These are phyloP conservation scores for Penicilliopsis zonata DNA, from an alignment of 495 filamentous ascomycete species.

Conservation along the genomic window DNA sequence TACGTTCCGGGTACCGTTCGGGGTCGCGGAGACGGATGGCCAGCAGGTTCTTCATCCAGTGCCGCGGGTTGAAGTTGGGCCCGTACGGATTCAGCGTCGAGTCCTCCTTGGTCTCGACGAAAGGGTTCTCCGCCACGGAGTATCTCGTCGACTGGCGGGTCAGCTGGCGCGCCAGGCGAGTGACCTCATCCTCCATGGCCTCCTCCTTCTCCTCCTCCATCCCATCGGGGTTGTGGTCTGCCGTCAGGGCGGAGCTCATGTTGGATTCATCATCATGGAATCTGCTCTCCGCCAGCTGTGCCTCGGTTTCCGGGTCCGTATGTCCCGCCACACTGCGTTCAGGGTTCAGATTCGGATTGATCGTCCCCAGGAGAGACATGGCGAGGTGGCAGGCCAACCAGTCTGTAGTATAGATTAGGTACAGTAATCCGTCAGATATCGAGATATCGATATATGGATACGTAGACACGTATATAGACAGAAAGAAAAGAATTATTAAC, in stretches of 20 bases:
- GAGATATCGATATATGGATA: too few species aligned
- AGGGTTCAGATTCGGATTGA: constrained; percentile 23
- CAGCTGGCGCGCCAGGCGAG: constrained; percentile 32
- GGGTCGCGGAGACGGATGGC: constrained; percentile 35
- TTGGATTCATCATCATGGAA: constrained; percentile 15
- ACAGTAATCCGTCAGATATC: too few species aligned
- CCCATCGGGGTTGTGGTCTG: constrained; percentile 13
- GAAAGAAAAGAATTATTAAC: too few species aligned
- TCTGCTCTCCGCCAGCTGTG: constrained; percentile 4
- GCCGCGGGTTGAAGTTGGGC: constrained; percentile 35
- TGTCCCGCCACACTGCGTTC: constrained; percentile 6
- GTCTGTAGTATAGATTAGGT: neutral
- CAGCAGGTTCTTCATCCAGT: constrained; percentile 41
- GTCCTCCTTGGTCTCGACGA: constrained; percentile 26
- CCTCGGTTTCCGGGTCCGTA: constrained; percentile 2
- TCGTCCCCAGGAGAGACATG: constrained; percentile 29
- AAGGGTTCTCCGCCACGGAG: constrained; percentile 31
- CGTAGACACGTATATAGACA: too few species aligned
- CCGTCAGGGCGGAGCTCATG: constrained; percentile 22
- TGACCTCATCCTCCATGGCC: constrained; percentile 23
- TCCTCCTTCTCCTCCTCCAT: constrained; percentile 20
- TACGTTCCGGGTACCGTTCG: constrained; percentile 29
- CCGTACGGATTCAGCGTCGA: constrained; percentile 34
- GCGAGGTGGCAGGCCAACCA: constrained; percentile 2
- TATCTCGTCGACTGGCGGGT: constrained; percentile 34